Conservation (phyloP, 176 grass and related monocot genomes). For the Thalia dealbata region DNA sequence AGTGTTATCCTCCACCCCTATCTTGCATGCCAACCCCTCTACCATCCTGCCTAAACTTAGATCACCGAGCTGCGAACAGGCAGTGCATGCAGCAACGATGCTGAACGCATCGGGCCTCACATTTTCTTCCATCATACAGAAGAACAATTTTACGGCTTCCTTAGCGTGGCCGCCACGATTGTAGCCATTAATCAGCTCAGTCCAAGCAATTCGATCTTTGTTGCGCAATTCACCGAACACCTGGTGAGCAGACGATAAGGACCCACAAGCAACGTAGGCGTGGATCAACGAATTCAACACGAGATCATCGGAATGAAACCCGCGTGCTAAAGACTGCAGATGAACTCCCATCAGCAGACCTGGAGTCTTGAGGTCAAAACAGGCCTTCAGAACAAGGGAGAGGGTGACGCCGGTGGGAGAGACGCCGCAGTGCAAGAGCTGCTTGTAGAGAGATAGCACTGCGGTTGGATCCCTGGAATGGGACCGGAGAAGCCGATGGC, state of each 20-base stretch:
- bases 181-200: constrained; percentile 12
- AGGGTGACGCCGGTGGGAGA: constrained; percentile 15
- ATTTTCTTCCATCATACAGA: constrained; percentile 3
- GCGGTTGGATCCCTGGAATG: neutral
- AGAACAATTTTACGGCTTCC: constrained; percentile 1
- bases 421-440: neutral
- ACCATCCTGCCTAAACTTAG: neutral
- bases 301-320: constrained; percentile 1
- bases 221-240: constrained; percentile 4
- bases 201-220: constrained; percentile 14
- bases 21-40: constrained; percentile 2
- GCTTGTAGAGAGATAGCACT: neutral
- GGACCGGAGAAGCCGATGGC: neutral
- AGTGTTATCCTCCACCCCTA: neutral
- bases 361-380: neutral
- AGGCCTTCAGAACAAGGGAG: constrained; percentile 17
- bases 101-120: constrained; percentile 19
- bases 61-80: constrained; percentile 8
- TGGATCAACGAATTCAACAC: constrained; percentile 15
- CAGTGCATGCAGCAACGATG: constrained; percentile 6
- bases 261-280: neutral
- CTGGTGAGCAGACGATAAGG: neutral
- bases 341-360: constrained; percentile 3
- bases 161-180: neutral
- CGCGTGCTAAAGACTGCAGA: neutral